Evolutionary conservation across 805 yeast genomes (phyloP).

Genomic region (Maudiozyma turicensis): DNA sequence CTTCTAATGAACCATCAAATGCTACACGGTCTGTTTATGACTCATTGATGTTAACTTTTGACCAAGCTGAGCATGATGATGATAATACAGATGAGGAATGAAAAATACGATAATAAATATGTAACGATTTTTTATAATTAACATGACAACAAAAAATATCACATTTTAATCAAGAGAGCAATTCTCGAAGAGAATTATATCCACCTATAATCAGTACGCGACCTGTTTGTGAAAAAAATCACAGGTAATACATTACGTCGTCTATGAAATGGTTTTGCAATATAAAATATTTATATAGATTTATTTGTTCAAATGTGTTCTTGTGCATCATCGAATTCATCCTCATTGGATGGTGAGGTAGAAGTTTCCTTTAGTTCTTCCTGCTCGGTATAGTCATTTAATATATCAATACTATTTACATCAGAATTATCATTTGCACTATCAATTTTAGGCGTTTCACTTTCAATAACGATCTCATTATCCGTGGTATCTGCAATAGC

Average conservation of each 20-base stretch:
- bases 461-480: not conserved
- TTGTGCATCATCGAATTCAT: constrained; percentile 14
- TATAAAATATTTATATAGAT: not conserved
- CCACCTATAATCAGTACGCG: too few species aligned
- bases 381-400: constrained; percentile 5
- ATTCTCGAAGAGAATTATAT: too few species aligned
- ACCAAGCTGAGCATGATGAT: too few species aligned
- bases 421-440: not conserved
- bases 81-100: too few species aligned
- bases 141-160: too few species aligned
- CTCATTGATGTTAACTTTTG: not conserved
- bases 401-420: constrained; percentile 3
- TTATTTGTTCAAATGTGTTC: constrained; percentile 6
- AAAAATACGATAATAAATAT: too few species aligned
- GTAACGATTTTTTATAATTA: too few species aligned
- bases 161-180: too few species aligned
- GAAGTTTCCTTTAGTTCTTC: not conserved
- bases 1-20: too few species aligned
- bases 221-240: too few species aligned
- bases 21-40: not conserved
- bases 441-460: not conserved
- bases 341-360: constrained; percentile 4
- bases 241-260: too few species aligned
- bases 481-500: not conserved
- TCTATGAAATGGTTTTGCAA: not conserved